These are phyloP conservation scores for Blastobotrys mokoenaii DNA, from an alignment of 805 yeast species.

Conservation along the genomic window DNA sequence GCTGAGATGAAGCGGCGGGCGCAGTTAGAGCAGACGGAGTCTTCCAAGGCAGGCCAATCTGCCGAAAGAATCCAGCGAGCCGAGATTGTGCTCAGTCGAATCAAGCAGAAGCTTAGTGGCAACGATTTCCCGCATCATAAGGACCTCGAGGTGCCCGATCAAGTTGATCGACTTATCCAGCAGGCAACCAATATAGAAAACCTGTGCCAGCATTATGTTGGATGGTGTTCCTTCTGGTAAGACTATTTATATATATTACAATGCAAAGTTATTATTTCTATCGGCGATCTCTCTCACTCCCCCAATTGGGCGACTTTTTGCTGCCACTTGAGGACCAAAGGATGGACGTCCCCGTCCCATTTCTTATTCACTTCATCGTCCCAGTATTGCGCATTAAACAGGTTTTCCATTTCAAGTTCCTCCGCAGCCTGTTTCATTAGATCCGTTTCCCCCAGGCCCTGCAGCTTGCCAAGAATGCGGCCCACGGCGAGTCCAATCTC, in stretches of 20 bases:
- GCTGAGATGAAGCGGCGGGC: constrained; percentile 63
- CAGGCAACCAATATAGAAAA: constrained; percentile 97
- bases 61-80: constrained; percentile 81
- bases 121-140: constrained; percentile 72
- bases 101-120: constrained; percentile 87
- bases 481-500: constrained; percentile 61
- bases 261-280: not conserved
- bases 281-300: not conserved
- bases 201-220: constrained; percentile 91
- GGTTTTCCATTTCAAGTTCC: constrained; percentile 52
- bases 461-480: constrained; percentile 46
- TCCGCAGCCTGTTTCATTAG: constrained; percentile 26
- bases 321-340: constrained; percentile 42
- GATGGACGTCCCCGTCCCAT: constrained; percentile 28
- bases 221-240: constrained; percentile 99
- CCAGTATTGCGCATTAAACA: constrained; percentile 49
- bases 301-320: constrained; percentile 10
- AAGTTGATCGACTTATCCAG: constrained; percentile 87
- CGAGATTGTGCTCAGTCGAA: constrained; percentile 77
- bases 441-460: constrained; percentile 29
- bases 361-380: constrained; percentile 29
- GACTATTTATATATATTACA: not conserved
- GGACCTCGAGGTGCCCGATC: constrained; percentile 74
- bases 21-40: constrained; percentile 70
- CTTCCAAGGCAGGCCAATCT: constrained; percentile 53